Percentiles rank a stretch among this genome's conserved stretches.
phyloP scores from a whole-genome alignment of 495 filamentous ascomycete species.

The Lineolata rhizophorae region DNA sequence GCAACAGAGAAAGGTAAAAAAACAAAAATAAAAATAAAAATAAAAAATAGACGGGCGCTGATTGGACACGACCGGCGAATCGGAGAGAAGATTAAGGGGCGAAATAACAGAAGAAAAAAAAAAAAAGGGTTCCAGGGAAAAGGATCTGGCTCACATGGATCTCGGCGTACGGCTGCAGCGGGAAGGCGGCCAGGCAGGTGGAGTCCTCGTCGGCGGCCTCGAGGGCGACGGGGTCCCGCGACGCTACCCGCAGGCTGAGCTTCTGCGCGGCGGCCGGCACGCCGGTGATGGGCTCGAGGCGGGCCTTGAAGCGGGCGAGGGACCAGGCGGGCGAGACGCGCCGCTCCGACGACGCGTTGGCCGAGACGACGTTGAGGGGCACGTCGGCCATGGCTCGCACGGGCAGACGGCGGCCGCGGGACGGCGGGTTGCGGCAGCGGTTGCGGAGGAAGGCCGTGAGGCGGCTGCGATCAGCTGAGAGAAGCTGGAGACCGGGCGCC shows the following conservation, averaged over 20 bases:
- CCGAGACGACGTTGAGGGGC: constrained; percentile 61
- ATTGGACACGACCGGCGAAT: no score
- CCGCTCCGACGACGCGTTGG: constrained; percentile 56
- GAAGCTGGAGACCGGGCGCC: no score
- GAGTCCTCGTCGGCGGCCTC: constrained; percentile 46
- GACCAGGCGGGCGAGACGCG: constrained; percentile 87
- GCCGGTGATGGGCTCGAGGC: constrained; percentile 86
- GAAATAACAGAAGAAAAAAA: not conserved
- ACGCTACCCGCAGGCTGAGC: constrained; percentile 38
- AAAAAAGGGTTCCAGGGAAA: no score
- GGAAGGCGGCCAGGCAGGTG: constrained; percentile 35
- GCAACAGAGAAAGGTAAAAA: no score
- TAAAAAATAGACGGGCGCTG: no score
- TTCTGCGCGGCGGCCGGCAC: constrained; percentile 63
- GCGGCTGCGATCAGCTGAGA: no score
- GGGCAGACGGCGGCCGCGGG: no score
- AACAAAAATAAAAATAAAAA: no score
- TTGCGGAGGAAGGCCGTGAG: no score
- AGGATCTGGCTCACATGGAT: constrained; percentile 41
- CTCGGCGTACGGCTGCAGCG: constrained; percentile 49
- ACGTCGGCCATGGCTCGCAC: constrained; percentile 46
- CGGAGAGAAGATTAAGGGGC: not conserved
- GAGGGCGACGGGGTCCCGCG: constrained; percentile 25
- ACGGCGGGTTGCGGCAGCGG: no score
- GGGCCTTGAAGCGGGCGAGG: constrained; percentile 62